Conservation (phyloP, 805 yeast species). For the Candida silvatica region DNA sequence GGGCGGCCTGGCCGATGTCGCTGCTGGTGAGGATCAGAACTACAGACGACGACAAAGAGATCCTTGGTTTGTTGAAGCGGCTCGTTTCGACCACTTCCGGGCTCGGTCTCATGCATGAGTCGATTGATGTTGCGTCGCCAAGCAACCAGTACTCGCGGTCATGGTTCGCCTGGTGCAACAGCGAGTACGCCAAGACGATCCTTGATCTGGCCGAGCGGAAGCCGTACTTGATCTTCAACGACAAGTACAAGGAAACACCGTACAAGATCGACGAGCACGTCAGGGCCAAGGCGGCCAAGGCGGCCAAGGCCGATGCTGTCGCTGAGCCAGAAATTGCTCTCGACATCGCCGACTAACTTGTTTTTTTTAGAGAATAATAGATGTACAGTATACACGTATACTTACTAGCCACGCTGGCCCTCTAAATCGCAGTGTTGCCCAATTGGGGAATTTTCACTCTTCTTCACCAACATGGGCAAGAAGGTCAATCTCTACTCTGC, state of each 20-base stretch:
- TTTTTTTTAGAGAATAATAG: too few species aligned
- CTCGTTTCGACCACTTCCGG: slow-evolving; percentile 59
- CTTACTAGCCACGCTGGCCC: too few species aligned
- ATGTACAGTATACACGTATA: too few species aligned
- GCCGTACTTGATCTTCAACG: slow-evolving; percentile 61
- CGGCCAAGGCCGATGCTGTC: slow-evolving; percentile 5
- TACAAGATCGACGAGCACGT: slow-evolving; percentile 4
- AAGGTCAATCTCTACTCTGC: slow-evolving; percentile 33
- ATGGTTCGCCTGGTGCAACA: slow-evolving; percentile 94
- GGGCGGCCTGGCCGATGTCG: slow-evolving; percentile 89
- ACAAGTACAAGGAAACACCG: slow-evolving; percentile 19
- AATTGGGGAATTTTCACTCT: too few species aligned
- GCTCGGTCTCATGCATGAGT: slow-evolving; percentile 80
- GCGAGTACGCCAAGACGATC: slow-evolving; percentile 86
- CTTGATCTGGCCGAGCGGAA: slow-evolving; percentile 63
- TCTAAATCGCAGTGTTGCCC: too few species aligned
- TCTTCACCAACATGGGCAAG: slow-evolving; percentile 15
- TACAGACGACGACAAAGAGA: slow-evolving; percentile 62
- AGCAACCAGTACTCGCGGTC: slow-evolving; percentile 59
- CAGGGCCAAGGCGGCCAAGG: neutral
- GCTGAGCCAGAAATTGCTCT: too few species aligned
- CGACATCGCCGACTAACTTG: too few species aligned
- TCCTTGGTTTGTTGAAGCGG: slow-evolving; percentile 35
- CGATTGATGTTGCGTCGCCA: slow-evolving; percentile 53
- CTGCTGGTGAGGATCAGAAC: slow-evolving; percentile 70